Base-by-base conservation (phyloP, 2,329 filamentous ascomycete genomes). In the Colletotrichum filicis region DNA sequence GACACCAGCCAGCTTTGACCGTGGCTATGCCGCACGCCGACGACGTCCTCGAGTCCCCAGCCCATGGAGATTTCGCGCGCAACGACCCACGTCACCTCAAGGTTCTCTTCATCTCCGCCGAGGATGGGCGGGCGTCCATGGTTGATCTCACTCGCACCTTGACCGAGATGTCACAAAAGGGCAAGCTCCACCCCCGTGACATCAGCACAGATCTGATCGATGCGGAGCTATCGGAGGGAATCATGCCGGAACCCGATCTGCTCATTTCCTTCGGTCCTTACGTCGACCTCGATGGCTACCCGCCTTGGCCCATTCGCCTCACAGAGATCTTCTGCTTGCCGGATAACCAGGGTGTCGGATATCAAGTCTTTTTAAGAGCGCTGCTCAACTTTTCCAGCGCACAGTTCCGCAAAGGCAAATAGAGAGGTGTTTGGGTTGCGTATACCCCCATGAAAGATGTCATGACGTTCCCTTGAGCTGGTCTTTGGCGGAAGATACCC, bases 81-180 rank as follows among this genome's bases (percentile, higher is more conserved):
- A 68, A 60, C 12, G 74, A 75, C 64, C 76, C 80, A 76, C 82
- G 85, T 75, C 82, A 86, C 78, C 80, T 92, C 68, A 83, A 86
- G 30, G 82, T 98, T 22, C 90, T 98, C 70, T 90, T 99, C 52
- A 90, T 99, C 63, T 97, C 95, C 16, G 91, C 92, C 49, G 93
- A 96, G 68, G 97, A 99, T 78, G 96, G 97, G 61, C 91, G 96
- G 67, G 95, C 97, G 79, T 98, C 96, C 4, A 90, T 99, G 75
- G 95, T 99, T 53, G 97, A 99, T 82, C 89, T 99, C 58, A 99
- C 97, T 55, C 95, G 95, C 79, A 98, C 97, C 1, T 87, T 99
- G 26, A 91, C 96, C 6, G 94, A 98, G 80, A 98, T 99, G 97
- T 94, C 95, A 7, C 97, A 98, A 82, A 92, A 92, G 77, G 92